Evolutionary conservation across 257 asterid species (phyloP), one percentile per base, ranked within the genome.

Genomic region (Fraxinus anomala): DNA sequence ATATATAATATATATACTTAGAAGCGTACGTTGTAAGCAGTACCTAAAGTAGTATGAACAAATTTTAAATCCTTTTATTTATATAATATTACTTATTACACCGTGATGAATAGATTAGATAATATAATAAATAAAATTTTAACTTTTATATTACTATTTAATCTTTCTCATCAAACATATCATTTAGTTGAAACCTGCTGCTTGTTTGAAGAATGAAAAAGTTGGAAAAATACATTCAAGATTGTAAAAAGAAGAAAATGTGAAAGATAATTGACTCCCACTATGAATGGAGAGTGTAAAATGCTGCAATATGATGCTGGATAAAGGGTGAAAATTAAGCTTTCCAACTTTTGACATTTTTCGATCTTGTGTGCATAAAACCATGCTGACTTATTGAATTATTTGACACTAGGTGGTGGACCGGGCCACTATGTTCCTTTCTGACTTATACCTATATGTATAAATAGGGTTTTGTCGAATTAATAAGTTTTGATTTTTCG

Each of bases 231-330:
- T 16, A n/a, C 28, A 56, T 56, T 56, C 10, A 19, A 56, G 26
- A 47, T 16, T 47, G 59, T 3, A 16, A 17, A 56, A n/a, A 8
- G 24, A 56, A 56, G 28, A 54, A 17, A 54, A 54, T 54, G 66
- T 14, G 33, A 61, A 9, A 61, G 33, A 61, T 24, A 61, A 61
- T 61, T 61, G 68, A 61, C 68, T 61, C 68, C 68, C 68, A 61
- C 33, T 61, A 9, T 24, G 68, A 61, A 61, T 7, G 68, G 68
- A 23, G 68, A 24, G 17, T 61, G 10, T 23, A 24, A 21, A 61
- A 9, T 26, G 34, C 16, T 63, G 34, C 69, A 24, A 24, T 16
- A 26, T 63, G 33, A 26, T 24, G 69, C 17, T 11, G 69, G 36
- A 63, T 63, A 61, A 61, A 61, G 33, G 69, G 19, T 11, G 69